These are phyloP conservation scores for Leucoagaricus sp. DNA, from an alignment of 1,284 basidiomycete genomes.

Conservation along the genomic window DNA sequence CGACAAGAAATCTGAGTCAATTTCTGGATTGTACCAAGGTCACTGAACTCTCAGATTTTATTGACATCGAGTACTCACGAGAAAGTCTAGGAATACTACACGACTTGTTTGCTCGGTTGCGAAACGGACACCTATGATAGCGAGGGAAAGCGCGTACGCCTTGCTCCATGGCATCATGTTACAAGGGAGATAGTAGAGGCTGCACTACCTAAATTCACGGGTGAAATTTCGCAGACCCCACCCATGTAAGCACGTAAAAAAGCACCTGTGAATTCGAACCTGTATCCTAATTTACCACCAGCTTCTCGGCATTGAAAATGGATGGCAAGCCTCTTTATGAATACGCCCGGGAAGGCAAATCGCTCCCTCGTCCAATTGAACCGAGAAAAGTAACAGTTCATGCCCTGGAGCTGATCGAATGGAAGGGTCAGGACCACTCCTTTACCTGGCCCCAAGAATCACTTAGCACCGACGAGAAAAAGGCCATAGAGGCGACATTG, in stretches of 20 bases:
- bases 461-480: constrained; percentile 70
- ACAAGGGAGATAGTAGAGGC: constrained; percentile 76
- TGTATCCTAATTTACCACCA: constrained; percentile 31
- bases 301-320: constrained; percentile 98
- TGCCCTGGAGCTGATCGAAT: constrained; percentile 73
- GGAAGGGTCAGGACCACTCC: constrained; percentile 64
- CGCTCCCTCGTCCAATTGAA: constrained; percentile 92
- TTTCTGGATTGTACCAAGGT: constrained; percentile 95
- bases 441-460: constrained; percentile 76
- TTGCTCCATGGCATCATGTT: constrained; percentile 83
- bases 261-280: constrained; percentile 7
- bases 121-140: constrained; percentile 96
- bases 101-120: constrained; percentile 90
- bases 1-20: constrained; percentile 86
- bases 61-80: constrained; percentile 16
- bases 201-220: constrained; percentile 78
- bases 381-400: constrained; percentile 83
- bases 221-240: constrained; percentile 87
- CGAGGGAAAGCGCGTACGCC: constrained; percentile 76
- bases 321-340: constrained; percentile 96
- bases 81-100: constrained; percentile 78
- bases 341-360: constrained; percentile 89
- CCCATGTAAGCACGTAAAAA: constrained; percentile 70
- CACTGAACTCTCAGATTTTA: constrained; percentile 15
- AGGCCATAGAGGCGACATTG: constrained; percentile 68